Evolutionary conservation across 352 stramenopile species (phyloP).

Genomic region (Phytophthora macrochlamydospora): DNA sequence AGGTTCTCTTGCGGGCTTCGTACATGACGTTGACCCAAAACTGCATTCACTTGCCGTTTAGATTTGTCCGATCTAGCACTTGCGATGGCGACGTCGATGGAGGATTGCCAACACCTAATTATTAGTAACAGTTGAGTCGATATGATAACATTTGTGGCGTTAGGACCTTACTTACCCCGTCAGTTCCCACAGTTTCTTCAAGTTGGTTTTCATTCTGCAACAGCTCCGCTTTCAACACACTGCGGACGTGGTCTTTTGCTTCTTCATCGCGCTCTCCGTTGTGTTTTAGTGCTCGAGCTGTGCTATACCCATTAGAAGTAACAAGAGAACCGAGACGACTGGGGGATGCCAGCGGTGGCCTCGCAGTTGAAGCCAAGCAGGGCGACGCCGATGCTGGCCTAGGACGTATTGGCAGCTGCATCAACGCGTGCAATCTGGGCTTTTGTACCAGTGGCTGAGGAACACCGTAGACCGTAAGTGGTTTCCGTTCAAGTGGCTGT

Average conservation of each 20-base stretch:
- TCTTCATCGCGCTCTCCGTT: slow-evolving; percentile 20
- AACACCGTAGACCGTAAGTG: slow-evolving; percentile 60
- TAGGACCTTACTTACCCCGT: slow-evolving; percentile 47
- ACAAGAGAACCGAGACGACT: slow-evolving; percentile 25
- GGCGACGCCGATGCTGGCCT: slow-evolving; percentile 31
- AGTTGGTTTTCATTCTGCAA: slow-evolving; percentile 54
- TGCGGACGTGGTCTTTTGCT: slow-evolving; percentile 58
- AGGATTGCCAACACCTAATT: slow-evolving; percentile 65
- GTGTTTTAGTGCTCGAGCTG: slow-evolving; percentile 7
- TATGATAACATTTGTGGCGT: not conserved
- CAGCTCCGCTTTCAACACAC: slow-evolving; percentile 56
- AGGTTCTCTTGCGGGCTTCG: slow-evolving; percentile 59
- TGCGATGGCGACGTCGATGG: slow-evolving; percentile 48
- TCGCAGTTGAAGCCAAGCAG: slow-evolving; percentile 11
- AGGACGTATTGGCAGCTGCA: slow-evolving; percentile 19
- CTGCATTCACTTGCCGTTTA: slow-evolving; percentile 27
- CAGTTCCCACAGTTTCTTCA: slow-evolving; percentile 54
- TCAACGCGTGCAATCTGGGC: slow-evolving; percentile 26
- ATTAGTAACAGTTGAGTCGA: not conserved
- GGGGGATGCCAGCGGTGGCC: slow-evolving; percentile 18
- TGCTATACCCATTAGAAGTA: not conserved
- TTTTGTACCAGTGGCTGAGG: slow-evolving; percentile 50
- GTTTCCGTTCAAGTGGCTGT: slow-evolving; percentile 18
- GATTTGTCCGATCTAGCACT: slow-evolving; percentile 11
- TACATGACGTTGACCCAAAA: slow-evolving; percentile 61